phyloP scores from a whole-genome alignment of 163 green algal genomes.

The Trebouxia gelatinosa region DNA sequence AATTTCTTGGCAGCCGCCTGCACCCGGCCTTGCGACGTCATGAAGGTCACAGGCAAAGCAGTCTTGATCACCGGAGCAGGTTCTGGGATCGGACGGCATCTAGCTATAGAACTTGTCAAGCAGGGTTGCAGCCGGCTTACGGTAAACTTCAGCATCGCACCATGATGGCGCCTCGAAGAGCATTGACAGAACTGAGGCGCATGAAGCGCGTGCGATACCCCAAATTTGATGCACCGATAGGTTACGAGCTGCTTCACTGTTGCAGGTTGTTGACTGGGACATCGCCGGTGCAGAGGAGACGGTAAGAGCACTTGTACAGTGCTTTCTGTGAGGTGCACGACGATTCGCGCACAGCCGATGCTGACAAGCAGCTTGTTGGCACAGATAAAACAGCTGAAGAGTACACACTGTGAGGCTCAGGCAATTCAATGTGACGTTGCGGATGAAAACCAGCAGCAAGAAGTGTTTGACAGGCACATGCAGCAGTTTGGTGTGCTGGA shows the following conservation, averaged over 20 bases:
- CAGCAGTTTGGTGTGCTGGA: constrained; percentile 47
- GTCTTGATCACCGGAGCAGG: constrained; percentile 24
- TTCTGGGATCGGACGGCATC: constrained; percentile 20
- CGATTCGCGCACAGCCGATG: not conserved
- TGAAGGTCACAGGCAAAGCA: constrained; percentile 1
- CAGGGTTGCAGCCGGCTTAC: constrained; percentile 7
- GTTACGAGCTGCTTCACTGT: not conserved
- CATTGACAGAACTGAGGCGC: too few species aligned
- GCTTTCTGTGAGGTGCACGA: not conserved
- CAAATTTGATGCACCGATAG: not conserved
- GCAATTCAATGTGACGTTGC: constrained; percentile 42
- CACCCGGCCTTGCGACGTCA: too few species aligned
- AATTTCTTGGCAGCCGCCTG: too few species aligned
- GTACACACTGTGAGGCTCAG: not conserved
- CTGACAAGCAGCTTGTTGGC: not conserved
- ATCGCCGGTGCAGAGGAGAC: constrained; percentile 3
- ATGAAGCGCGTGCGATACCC: too few species aligned
- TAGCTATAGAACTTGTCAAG: not conserved
- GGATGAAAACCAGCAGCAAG: constrained; percentile 39
- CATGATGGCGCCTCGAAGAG: too few species aligned
- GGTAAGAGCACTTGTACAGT: not conserved
- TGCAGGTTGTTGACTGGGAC: constrained; percentile 24
- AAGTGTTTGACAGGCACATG: constrained; percentile 52
- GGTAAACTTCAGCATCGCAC: not conserved
- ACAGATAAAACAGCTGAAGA: not conserved